Base-by-base conservation (phyloP, 345 rosid genomes). In the Stellera chamaejasme region DNA sequence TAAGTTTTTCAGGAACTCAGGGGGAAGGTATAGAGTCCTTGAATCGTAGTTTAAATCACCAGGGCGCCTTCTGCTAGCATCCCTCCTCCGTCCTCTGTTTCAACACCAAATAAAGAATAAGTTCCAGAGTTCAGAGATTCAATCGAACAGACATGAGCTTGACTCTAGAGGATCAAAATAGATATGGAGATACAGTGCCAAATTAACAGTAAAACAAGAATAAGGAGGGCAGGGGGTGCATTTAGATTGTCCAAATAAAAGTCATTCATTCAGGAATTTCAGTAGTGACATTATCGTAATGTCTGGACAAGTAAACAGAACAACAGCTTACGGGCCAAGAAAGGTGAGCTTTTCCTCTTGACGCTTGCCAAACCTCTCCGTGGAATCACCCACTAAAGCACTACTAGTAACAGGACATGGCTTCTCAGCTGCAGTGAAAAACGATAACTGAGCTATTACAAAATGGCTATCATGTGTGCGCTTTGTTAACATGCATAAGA, bases 1-100 rank as follows among this genome's bases (percentile, higher is more conserved):
- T 72, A 93, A 68, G 60, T 63, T 79, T 70, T 79, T 89, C 25
- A 87, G 65, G 81, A 93, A 93, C 71, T 77, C 73, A 61, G 92
- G 82, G 52, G 97, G 99, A 70, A 93, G 67, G 79, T 87, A 89
- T 61, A 93, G 80, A 64, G 94, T 93, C 70, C 74, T 82, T 36
- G 90, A 77, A 66, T 93, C 91, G 77, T 86, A 93, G 71, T 75
- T 73, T 52, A 43, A 71, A 76, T 89, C 94, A 44, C 81, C 85
- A 54, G 97, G 94, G 14, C 67, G 74, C 64, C 87, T 84, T 72
- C 74, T 58, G 43, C 74, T 77, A 32, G 79, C 97, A 77, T 92
- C 99, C 65, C 74, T 71, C 23, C 23, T 32, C 25, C 73, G 82
- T 61, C 67, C 78, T 59, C 90, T 86, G 77, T 71, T 65, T 52